A percentile compares a stretch with the other conserved stretches of the same genome.
These are phyloP conservation scores for Colletotrichum musae DNA, from an alignment of 2,329 filamentous ascomycete genomes.

Conservation along the genomic window DNA sequence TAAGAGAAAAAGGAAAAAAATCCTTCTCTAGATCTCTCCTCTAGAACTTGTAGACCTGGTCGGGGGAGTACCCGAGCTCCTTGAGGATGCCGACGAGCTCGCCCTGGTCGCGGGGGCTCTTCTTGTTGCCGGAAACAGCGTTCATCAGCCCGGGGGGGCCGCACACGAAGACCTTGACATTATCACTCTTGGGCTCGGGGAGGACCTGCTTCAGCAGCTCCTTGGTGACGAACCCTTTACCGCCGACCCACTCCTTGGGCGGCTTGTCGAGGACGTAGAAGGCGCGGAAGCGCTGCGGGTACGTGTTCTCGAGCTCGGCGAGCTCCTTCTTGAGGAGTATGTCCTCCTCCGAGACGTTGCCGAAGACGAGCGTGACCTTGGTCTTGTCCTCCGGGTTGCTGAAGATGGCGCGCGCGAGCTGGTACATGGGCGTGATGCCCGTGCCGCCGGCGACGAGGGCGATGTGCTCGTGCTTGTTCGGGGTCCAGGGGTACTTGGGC, in stretches of 20 bases:
- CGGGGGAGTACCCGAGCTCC: slow-evolving; percentile 77
- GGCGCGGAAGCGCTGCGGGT: slow-evolving; percentile 93
- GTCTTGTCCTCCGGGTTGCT: slow-evolving; percentile 97
- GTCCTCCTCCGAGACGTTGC: slow-evolving; percentile 90
- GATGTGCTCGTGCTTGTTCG: slow-evolving; percentile 95
- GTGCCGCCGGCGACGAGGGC: slow-evolving; percentile 93
- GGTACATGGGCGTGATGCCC: slow-evolving; percentile 98
- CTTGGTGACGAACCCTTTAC: slow-evolving; percentile 87
- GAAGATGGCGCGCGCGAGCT: slow-evolving; percentile 92
- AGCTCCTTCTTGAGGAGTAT: slow-evolving; percentile 92
- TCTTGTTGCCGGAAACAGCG: slow-evolving; percentile 90
- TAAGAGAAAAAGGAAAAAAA: not conserved
- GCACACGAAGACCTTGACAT: slow-evolving; percentile 97
- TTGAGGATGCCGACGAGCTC: slow-evolving; percentile 86
- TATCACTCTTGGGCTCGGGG: slow-evolving; percentile 90
- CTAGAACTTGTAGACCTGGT: slow-evolving; percentile 97
- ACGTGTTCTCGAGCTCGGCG: slow-evolving; percentile 90
- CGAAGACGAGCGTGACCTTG: slow-evolving; percentile 95
- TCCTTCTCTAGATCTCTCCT: not conserved
- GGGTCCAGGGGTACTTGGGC: slow-evolving; percentile 89
- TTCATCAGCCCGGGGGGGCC: slow-evolving; percentile 95
- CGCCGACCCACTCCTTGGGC: slow-evolving; percentile 82
- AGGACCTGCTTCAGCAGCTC: slow-evolving; percentile 95
- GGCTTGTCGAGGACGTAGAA: slow-evolving; percentile 95
- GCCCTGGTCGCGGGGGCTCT: slow-evolving; percentile 93